phyloP scores from a whole-genome alignment of 805 yeast genomes.

The Komagataella pastoris region DNA sequence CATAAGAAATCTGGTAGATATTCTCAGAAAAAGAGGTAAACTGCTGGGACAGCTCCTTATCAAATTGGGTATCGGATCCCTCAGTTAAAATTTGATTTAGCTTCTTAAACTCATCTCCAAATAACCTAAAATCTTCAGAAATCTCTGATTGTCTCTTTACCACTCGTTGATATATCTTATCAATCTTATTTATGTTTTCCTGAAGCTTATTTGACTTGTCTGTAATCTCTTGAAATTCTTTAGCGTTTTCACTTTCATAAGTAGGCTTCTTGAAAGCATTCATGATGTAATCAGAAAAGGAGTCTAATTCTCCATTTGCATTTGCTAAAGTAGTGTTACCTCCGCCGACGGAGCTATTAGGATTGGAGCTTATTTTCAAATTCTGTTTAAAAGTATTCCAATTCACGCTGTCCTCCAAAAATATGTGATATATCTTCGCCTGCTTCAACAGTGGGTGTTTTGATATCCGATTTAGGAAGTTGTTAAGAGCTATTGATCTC shows the following conservation, averaged over 20 bases:
- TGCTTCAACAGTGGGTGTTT: conserved; percentile 61
- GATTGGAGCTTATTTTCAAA: conserved; percentile 22
- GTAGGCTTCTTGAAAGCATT: conserved; percentile 80
- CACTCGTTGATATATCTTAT: conserved; percentile 62
- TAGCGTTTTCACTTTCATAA: conserved; percentile 37
- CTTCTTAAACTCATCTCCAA: conserved; percentile 57
- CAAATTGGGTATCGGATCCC: conserved; percentile 9
- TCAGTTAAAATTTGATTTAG: conserved; percentile 30
- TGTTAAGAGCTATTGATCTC: conserved; percentile 66
- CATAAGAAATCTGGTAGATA: conserved; percentile 21
- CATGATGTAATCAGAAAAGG: conserved; percentile 82
- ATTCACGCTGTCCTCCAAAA: conserved; percentile 52
- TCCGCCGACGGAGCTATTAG: conserved; percentile 9
- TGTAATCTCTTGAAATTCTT: conserved; percentile 72
- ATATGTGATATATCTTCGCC: conserved; percentile 57
- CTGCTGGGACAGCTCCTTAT: conserved; percentile 8
- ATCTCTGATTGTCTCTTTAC: conserved; percentile 63
- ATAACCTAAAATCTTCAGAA: conserved; percentile 57
- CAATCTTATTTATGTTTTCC: conserved; percentile 70
- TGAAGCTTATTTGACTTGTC: conserved; percentile 76
- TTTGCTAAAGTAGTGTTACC: conserved; percentile 10
- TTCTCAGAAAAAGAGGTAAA: conserved; percentile 23
- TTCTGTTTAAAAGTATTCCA: conserved; percentile 61
- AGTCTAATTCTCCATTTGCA: conserved; percentile 34
- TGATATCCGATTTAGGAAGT: conserved; percentile 63